Base-by-base conservation (phyloP, 352 stramenopile species). In the Pythium plurisporium region DNA sequence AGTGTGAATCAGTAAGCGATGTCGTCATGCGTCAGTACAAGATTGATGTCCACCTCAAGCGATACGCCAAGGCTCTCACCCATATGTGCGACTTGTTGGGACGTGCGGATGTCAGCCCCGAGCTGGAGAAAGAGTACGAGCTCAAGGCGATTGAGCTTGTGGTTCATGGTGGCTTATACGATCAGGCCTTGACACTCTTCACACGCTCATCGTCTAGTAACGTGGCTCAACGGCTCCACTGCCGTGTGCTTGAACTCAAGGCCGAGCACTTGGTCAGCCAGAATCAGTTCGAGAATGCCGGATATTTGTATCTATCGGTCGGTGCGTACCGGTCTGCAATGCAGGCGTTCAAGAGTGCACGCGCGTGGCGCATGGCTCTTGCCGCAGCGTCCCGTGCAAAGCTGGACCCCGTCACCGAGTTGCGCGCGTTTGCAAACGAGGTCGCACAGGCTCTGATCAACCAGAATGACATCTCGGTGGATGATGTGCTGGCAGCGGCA, bases 301-400 rank as follows among this genome's bases (percentile, higher is more conserved):
- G 67, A 7, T 88, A 79, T 52, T 70, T 89, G 8, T 89, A 78
- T 48, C 59, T 92, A 20, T 76, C 74, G 11, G 65, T 79, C 26
- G 55, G 62, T 14, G 66, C 67, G 2, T 70, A 67, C n/a, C 29
- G 46, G 2, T 64, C 77, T 8, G 82, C 82, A 3, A 70, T 81
- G 44, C 55, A 72, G 2, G 71, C 79, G 38, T 92, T 90, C 58
- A 64, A 81, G 8, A 61, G 70, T 7, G 82, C 74, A 0, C 70
- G 71, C 0, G 62, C 73, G 20, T 92, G 82, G 82, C 63, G 76
- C 12, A 80, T 92, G 67, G 78, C 76, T 10, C 42, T 92, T n/a
- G 55, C 69, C 19, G 37, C 79, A 12, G 76, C 76, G 17, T 57
- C 62, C 26, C 61, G 67, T 11, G 64, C 66, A 3, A 46, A 68